Percentiles rank a stretch among this genome's conserved stretches.
These are phyloP conservation scores for Chionographis japonica DNA, from an alignment of 106 monocot genomes.

Conservation along the genomic window DNA sequence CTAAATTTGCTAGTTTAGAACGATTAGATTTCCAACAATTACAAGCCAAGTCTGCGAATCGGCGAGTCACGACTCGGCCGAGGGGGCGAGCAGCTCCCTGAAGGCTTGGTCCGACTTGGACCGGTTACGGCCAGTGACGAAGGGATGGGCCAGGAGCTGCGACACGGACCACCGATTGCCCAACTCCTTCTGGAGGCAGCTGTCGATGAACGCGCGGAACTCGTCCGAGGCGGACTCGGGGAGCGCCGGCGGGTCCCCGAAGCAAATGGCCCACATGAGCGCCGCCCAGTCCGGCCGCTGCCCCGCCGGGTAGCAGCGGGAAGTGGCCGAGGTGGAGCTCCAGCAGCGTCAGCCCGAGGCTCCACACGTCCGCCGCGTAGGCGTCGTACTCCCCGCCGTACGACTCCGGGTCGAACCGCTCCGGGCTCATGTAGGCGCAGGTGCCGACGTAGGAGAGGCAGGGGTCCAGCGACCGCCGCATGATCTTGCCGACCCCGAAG, in stretches of 20 bases:
- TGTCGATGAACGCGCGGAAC: conserved; percentile 21
- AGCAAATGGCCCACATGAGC: conserved; percentile 44
- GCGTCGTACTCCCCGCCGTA: conserved; percentile 14
- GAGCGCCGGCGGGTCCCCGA: conserved; percentile 24
- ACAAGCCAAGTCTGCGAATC: neutral
- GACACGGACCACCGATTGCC: conserved; percentile 27
- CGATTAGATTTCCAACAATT: no score
- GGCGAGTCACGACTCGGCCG: neutral
- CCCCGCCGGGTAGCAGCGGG: conserved; percentile 19
- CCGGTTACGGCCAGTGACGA: conserved; percentile 7
- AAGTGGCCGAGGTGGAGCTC: conserved; percentile 24
- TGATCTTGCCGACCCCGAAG: conserved; percentile 15
- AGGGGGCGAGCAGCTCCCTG: conserved; percentile 10
- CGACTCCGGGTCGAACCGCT: conserved; percentile 28
- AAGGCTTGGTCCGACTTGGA: conserved; percentile 9
- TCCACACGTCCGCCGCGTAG: conserved; percentile 35
- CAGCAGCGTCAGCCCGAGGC: conserved; percentile 28
- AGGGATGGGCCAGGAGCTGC: conserved; percentile 35
- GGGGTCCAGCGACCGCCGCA: conserved; percentile 16
- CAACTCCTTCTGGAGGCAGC: conserved; percentile 32
- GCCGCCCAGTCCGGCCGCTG: conserved; percentile 32
- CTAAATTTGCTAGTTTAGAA: no score
- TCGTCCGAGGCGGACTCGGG: conserved; percentile 20
- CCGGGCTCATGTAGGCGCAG: conserved; percentile 37
- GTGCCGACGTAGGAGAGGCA: conserved; percentile 38